Percentiles rank a stretch among this genome's conserved stretches.
phyloP scores from a whole-genome alignment of 768 basidiomycete genomes.

The Austroboletus eburneus region DNA sequence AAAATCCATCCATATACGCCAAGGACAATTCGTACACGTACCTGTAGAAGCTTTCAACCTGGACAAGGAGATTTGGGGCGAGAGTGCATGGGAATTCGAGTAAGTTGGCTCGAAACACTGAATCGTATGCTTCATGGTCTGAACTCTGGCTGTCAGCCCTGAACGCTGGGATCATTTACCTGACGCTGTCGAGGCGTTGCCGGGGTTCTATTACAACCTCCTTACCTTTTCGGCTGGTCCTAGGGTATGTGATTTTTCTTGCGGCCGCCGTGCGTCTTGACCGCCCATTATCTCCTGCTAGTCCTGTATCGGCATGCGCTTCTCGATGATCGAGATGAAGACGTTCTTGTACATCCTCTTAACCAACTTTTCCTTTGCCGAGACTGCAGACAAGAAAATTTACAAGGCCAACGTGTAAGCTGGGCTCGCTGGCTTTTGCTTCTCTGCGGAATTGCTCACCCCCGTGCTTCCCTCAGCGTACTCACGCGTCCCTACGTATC shows the following conservation, averaged over 20 bases:
- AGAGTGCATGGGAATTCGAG: constrained; percentile 80
- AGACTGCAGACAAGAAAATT: constrained; percentile 51
- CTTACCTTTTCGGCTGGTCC: constrained; percentile 81
- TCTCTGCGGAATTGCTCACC: neutral
- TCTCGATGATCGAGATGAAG: constrained; percentile 84
- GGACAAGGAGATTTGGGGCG: constrained; percentile 75
- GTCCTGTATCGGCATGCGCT: constrained; percentile 82
- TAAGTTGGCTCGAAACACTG: constrained; percentile 32
- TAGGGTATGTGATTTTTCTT: constrained; percentile 46
- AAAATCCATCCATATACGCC: constrained; percentile 48
- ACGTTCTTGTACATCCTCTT: constrained; percentile 67
- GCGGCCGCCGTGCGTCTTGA: neutral
- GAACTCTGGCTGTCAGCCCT: constrained; percentile 44
- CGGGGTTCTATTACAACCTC: constrained; percentile 68
- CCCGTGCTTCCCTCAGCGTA: constrained; percentile 37
- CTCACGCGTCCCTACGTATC: constrained; percentile 60
- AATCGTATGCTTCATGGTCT: constrained; percentile 2
- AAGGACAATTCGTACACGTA: constrained; percentile 73
- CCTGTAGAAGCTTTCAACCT: constrained; percentile 79
- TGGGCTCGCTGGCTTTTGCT: neutral
- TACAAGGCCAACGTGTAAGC: constrained; percentile 60
- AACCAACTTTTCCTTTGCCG: constrained; percentile 57
- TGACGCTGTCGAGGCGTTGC: constrained; percentile 58
- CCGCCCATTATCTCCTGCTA: constrained; percentile 22
- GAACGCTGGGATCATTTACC: constrained; percentile 80